phyloP scores from a whole-genome alignment of 2,329 filamentous ascomycete species.

The Colletotrichum orbiculare region DNA sequence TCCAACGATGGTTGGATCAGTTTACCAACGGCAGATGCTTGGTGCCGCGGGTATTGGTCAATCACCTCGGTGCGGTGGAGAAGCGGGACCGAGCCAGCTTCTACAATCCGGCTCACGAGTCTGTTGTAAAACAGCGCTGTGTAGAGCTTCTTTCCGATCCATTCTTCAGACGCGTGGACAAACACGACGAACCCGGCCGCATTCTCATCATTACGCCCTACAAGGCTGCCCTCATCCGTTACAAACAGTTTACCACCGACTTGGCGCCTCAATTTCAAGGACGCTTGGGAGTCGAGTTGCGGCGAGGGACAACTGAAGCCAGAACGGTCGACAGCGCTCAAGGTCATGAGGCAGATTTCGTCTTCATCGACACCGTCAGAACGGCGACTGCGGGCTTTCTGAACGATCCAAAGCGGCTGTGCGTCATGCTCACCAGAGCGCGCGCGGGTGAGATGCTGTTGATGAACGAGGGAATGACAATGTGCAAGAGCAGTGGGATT shows the following conservation, averaged over 20 bases:
- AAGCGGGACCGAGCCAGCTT: slow-evolving; percentile 47
- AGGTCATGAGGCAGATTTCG: slow-evolving; percentile 59
- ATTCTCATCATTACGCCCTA: slow-evolving; percentile 60
- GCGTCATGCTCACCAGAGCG: slow-evolving; percentile 58
- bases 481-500: not conserved
- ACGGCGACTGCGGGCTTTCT: slow-evolving; percentile 52
- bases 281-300: slow-evolving; percentile 5
- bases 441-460: slow-evolving; percentile 58
- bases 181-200: slow-evolving; percentile 42
- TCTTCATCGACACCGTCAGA: slow-evolving; percentile 60
- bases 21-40: slow-evolving; percentile 40
- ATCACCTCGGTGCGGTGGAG: slow-evolving; percentile 43
- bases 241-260: slow-evolving; percentile 39
- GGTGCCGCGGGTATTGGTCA: slow-evolving; percentile 52
- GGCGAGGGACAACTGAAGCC: slow-evolving; percentile 19
- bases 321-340: slow-evolving; percentile 59
- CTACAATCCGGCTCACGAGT: slow-evolving; percentile 52
- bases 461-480: slow-evolving; percentile 53
- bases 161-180: slow-evolving; percentile 46
- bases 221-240: slow-evolving; percentile 50
- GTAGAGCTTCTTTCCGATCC: slow-evolving; percentile 45
- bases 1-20: slow-evolving; percentile 45
- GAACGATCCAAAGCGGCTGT: slow-evolving; percentile 56
- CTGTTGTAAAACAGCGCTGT: slow-evolving; percentile 50
- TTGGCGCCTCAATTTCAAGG: slow-evolving; percentile 19